Percentiles rank a stretch among this genome's conserved stretches.
phyloP scores from a whole-genome alignment of 2,329 filamentous ascomycete species.

The Scopulariopsis brevicaulis region DNA sequence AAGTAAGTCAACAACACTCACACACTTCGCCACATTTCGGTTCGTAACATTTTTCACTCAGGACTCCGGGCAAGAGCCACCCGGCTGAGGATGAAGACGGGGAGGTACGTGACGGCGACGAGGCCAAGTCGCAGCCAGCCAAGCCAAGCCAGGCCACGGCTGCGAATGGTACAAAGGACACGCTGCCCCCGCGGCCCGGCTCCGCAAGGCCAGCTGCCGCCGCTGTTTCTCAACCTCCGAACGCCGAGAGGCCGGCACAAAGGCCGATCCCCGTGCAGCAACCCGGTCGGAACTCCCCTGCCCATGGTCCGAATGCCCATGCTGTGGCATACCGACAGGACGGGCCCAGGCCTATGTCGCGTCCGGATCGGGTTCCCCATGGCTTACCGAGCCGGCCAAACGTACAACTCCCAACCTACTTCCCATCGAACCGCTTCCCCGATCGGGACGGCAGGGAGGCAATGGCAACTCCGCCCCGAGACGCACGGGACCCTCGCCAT shows the following conservation, averaged over 20 bases:
- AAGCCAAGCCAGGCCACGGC: neutral
- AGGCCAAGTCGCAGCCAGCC: constrained; percentile 10
- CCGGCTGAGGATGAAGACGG: constrained; percentile 55
- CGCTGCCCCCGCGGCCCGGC: constrained; percentile 19
- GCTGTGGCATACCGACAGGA: neutral
- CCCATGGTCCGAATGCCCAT: constrained; percentile 10
- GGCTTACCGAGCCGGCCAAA: constrained; percentile 47
- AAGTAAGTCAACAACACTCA: constrained; percentile 18
- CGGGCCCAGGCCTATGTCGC: constrained; percentile 19
- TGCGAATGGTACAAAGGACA: constrained; percentile 16
- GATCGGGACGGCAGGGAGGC: constrained; percentile 12
- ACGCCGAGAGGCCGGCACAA: neutral
- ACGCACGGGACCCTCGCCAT: constrained; percentile 25
- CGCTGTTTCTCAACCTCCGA: neutral
- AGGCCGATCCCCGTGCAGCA: constrained; percentile 2
- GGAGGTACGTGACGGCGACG: constrained; percentile 53
- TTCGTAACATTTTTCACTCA: constrained; percentile 14
- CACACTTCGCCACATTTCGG: constrained; percentile 7
- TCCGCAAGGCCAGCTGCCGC: neutral
- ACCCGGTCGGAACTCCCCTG: constrained; percentile 1
- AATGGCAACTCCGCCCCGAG: constrained; percentile 10
- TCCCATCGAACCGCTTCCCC: constrained; percentile 31
- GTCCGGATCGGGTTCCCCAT: constrained; percentile 23
- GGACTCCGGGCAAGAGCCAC: neutral
- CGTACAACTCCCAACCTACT: constrained; percentile 38